Evolutionary conservation across 2,329 filamentous ascomycete genomes (phyloP).

Genomic region (Alternaria arbusti): DNA sequence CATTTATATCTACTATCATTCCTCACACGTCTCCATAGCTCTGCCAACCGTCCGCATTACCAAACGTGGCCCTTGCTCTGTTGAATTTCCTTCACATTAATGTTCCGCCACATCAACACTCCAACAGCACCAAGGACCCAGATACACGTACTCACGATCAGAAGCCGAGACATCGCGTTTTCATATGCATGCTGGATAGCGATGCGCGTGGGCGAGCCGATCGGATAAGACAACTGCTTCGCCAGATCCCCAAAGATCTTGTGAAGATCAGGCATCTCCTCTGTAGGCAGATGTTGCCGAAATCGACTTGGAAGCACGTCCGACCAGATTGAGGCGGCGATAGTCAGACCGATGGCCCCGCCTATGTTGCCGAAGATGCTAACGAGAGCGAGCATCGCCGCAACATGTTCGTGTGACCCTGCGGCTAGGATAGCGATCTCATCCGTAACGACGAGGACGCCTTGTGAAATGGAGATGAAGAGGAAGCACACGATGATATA

Average conservation of each 20-base stretch:
- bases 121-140: constrained; percentile 12
- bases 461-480: constrained; percentile 32
- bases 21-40: too few relatives aligned
- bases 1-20: too few relatives aligned
- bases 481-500: constrained; percentile 42
- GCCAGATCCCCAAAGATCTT: constrained; percentile 59
- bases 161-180: constrained; percentile 14
- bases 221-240: constrained; percentile 60
- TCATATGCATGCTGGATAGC: constrained; percentile 42
- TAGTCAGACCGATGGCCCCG: constrained; percentile 51
- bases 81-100: constrained; percentile 9
- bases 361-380: constrained; percentile 67
- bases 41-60: too few relatives aligned
- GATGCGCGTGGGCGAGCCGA: constrained; percentile 55
- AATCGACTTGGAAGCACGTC: constrained; percentile 20
- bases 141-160: constrained; percentile 12
- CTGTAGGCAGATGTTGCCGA: constrained; percentile 37
- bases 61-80: constrained; percentile 15
- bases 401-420: constrained; percentile 54
- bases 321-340: constrained; percentile 70
- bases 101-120: constrained; percentile 19
- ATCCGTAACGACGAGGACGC: constrained; percentile 30
- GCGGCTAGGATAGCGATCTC: constrained; percentile 42
- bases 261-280: constrained; percentile 48
- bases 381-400: constrained; percentile 47